A percentile compares a stretch with the other conserved stretches of the same genome.
phyloP scores from a whole-genome alignment of 768 basidiomycete genomes.

The Obba rivulosa region DNA sequence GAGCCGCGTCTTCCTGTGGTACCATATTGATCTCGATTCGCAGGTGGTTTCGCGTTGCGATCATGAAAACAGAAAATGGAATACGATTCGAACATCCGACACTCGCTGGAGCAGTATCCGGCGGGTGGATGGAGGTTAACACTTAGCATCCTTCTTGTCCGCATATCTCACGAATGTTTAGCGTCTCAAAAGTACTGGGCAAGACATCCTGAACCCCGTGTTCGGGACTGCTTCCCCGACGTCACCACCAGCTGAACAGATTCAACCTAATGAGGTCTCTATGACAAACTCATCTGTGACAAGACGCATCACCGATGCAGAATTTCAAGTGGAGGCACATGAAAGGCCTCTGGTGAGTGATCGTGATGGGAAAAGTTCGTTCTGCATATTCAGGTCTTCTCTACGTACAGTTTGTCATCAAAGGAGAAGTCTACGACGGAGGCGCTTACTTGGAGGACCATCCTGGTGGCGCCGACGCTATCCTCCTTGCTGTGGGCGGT shows the following conservation, averaged over 20 bases:
- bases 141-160: too few relatives aligned
- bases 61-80: slow-evolving; percentile 31
- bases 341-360: slow-evolving; percentile 9
- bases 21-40: background rate
- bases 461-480: slow-evolving; percentile 54
- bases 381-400: too few relatives aligned
- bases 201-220: slow-evolving; percentile 37
- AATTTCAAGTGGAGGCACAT: slow-evolving; percentile 34
- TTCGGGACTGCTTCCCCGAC: slow-evolving; percentile 22
- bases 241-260: background rate
- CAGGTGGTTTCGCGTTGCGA: slow-evolving; percentile 54
- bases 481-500: slow-evolving; percentile 48
- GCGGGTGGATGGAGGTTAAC: slow-evolving; percentile 57
- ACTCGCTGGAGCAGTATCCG: slow-evolving; percentile 37
- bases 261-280: slow-evolving; percentile 19
- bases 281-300: slow-evolving; percentile 44
- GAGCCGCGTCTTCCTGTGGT: background rate
- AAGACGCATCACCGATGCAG: slow-evolving; percentile 38
- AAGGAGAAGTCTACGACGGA: slow-evolving; percentile 50
- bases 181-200: slow-evolving; percentile 41
- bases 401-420: slow-evolving; percentile 44
- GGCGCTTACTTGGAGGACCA: slow-evolving; percentile 48
- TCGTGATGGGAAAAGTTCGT: background rate
- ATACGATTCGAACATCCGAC: slow-evolving; percentile 58
- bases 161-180: slow-evolving; percentile 10